A percentile compares a stretch with the other conserved stretches of the same genome.
These are phyloP conservation scores for Picochlorum sp. DNA, from an alignment of 139 green algal species.

Conservation along the genomic window DNA sequence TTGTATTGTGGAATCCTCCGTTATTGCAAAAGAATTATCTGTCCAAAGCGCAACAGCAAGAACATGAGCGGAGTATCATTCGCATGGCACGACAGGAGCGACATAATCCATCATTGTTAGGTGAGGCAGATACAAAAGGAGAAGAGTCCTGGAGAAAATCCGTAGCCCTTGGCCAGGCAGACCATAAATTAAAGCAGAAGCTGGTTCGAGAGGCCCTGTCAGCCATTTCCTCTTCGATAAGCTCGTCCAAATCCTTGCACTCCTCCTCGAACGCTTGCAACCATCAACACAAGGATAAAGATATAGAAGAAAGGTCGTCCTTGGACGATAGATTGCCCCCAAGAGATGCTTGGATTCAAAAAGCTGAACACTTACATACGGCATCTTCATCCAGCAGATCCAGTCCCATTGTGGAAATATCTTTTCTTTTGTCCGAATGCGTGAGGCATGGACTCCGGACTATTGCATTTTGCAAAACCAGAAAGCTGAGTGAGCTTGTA, in stretches of 20 bases:
- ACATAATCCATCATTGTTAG: background rate
- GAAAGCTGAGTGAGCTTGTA: slow-evolving; percentile 95
- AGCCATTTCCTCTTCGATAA: background rate
- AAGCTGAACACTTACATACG: background rate
- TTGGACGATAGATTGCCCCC: background rate
- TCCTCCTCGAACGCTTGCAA: background rate
- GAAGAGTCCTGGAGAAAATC: background rate
- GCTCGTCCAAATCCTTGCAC: background rate
- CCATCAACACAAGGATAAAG: background rate
- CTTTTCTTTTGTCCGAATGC: slow-evolving; percentile 33
- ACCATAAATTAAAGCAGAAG: background rate
- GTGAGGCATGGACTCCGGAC: slow-evolving; percentile 67
- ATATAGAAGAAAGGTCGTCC: background rate
- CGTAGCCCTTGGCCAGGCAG: background rate
- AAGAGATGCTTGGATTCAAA: too few species aligned
- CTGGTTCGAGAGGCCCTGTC: background rate
- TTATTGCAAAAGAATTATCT: slow-evolving; percentile 13
- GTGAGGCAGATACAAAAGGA: background rate
- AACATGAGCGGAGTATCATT: background rate
- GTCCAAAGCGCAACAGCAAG: background rate
- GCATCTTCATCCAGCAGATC: background rate
- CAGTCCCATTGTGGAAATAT: slow-evolving; percentile 84
- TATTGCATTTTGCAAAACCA: slow-evolving; percentile 92
- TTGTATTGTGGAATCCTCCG: slow-evolving; percentile 93
- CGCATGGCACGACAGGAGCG: background rate